Percentiles rank a stretch among this genome's conserved stretches.
phyloP scores from a whole-genome alignment of 140 eudicot species.

The Erigeron philadelphicus region DNA sequence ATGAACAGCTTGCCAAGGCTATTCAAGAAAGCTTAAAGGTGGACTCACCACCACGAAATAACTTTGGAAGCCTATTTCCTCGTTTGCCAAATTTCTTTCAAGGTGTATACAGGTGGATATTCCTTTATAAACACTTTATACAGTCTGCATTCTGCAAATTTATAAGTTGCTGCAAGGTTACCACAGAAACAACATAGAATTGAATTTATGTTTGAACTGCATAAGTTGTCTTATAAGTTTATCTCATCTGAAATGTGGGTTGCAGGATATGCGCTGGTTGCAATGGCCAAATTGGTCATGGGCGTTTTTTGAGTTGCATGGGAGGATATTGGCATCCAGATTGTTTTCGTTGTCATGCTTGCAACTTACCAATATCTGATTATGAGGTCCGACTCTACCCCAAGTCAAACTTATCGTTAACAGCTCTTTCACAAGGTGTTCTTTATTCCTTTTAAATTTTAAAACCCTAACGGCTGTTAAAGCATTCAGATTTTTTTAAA shows the following conservation, averaged over 20 bases:
- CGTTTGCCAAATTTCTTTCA: constrained; percentile 56
- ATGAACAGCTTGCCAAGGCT: constrained; percentile 88
- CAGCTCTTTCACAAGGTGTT: constrained; percentile 26
- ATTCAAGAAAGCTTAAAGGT: constrained; percentile 77
- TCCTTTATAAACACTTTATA: background rate
- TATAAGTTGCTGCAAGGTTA: background rate
- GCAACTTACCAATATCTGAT: constrained; percentile 76
- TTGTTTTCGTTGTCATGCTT: constrained; percentile 83
- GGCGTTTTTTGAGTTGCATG: constrained; percentile 87
- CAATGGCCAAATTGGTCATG: constrained; percentile 76
- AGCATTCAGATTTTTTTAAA: background rate
- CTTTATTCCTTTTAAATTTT: constrained; percentile 18
- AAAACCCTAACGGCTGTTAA: constrained; percentile 15
- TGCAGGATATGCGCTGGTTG: constrained; percentile 93
- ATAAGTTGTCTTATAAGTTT: background rate
- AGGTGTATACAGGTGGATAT: constrained; percentile 58
- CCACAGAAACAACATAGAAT: background rate
- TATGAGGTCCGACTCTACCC: constrained; percentile 62
- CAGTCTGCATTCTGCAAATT: background rate
- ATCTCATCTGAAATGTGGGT: constrained; percentile 14
- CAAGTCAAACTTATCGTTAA: constrained; percentile 24
- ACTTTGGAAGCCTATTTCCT: constrained; percentile 53
- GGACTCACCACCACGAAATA: constrained; percentile 67
- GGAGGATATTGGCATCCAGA: constrained; percentile 98
- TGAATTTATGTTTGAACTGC: background rate